Base-by-base conservation (phyloP, 2,329 filamentous ascomycete species). In the Cercospora sp. region DNA sequence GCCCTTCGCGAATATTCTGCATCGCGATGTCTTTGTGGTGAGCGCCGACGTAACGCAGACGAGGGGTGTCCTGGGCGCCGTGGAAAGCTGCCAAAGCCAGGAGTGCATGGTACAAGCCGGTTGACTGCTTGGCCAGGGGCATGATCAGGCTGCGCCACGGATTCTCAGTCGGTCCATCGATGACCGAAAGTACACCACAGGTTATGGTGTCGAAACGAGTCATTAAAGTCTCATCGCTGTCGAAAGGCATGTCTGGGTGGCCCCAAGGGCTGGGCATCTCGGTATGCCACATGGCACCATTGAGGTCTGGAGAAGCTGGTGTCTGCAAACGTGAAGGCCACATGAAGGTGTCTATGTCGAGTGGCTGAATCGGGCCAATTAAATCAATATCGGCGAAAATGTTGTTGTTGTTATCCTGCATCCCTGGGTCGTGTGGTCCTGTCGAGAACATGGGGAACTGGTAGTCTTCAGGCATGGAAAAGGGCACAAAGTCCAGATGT, bases 61-160 rank as follows among this genome's bases (percentile, higher is more conserved):
- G 78, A 0, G 87, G 86, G 23, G 82, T 81, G 62, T 89, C 84
- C 67, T 85, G 86, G 20, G 86, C 86, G 12, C 85, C 86, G 74
- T 91, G 90, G 73, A 91, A 91, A 1, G 88, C 88, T 1, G 89
- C 88, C 83, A 92, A 86, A 3, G 89, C 88, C 51, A 87, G 85
- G 64, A 91, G 85, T 3, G 90, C 89, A 79, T 91, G 87, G 71
- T 88, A 89, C 39, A 92, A 79, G 2, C 89, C 89, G 2, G 88
- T 87, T 3, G 86, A 89, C 59, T 88, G 83, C 71, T 83, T 83
- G 3, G 89, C 87, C 59, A 92, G 78, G 1, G 90, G 89, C 88
- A 89, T 90, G n/a, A 92, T 82, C 57, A 90, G 80, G 5, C 86
- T 91, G 30, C 89, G 84, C 90, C 90, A 92, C 2, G 89, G 89